Conservation (phyloP, 148 eudicot species). For the Silene conica region DNA sequence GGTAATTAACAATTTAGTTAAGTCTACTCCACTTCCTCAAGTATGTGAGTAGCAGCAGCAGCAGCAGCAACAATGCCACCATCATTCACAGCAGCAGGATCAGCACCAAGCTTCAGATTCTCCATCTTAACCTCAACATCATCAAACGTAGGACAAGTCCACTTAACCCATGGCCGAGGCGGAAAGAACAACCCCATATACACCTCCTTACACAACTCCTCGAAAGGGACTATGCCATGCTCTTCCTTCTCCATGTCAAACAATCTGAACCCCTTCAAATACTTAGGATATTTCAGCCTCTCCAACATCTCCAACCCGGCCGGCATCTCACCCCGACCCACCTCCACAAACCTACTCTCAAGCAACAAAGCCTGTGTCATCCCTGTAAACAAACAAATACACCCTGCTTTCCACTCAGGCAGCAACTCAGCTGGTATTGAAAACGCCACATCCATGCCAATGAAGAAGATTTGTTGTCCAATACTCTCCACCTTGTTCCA, state of each 20-base stretch:
- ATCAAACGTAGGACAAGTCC: not conserved
- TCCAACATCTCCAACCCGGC: not conserved
- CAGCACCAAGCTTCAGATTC: not conserved
- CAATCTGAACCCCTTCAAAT: conserved; percentile 1
- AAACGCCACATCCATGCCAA: not conserved
- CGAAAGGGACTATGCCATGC: not conserved
- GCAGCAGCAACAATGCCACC: not conserved
- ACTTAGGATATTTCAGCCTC: not conserved
- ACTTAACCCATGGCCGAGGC: conserved; percentile 9
- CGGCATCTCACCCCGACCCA: not conserved
- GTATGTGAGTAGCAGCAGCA: not conserved
- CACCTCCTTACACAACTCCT: not conserved
- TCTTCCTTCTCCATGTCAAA: conserved; percentile 3
- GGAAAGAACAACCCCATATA: conserved; percentile 11
- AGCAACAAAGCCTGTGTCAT: conserved; percentile 5
- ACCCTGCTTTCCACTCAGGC: not conserved
- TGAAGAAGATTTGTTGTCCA: not conserved
- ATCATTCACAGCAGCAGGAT: not conserved
- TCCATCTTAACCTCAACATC: not conserved
- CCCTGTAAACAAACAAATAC: conserved; percentile 30
- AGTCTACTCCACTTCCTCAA: conserved; percentile 2
- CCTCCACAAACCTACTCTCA: conserved; percentile 1
- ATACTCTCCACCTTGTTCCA: not conserved
- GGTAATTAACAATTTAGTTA: too few species aligned
- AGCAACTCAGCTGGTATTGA: not conserved